These are phyloP conservation scores for Trametes sp. DNA, from an alignment of 1,284 basidiomycete species.

Conservation along the genomic window DNA sequence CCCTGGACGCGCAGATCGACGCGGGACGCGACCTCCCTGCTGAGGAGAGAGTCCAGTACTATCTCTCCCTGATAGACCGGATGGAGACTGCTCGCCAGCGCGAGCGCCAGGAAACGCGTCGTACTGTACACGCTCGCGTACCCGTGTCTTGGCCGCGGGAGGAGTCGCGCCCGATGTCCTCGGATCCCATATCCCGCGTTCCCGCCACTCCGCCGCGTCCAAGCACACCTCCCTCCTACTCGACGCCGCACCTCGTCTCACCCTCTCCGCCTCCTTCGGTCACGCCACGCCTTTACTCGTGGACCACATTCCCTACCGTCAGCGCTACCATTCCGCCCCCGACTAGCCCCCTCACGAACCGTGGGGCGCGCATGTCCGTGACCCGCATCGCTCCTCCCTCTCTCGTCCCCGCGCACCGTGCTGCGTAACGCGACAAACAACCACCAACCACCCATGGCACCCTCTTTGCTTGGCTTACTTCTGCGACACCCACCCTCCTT, in stretches of 20 bases:
- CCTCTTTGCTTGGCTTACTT: neutral
- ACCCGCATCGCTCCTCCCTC: conserved; percentile 36
- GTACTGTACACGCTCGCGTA: conserved; percentile 20
- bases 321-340: conserved; percentile 29
- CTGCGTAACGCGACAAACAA: conserved; percentile 12
- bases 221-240: conserved; percentile 28
- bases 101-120: conserved; percentile 18
- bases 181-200: conserved; percentile 16
- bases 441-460: no score
- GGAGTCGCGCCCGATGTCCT: conserved; percentile 19
- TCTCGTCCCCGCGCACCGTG: conserved; percentile 28
- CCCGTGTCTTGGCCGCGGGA: conserved; percentile 26
- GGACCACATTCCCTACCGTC: conserved; percentile 25
- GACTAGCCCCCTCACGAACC: conserved; percentile 40
- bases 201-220: conserved; percentile 23
- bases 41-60: conserved; percentile 21
- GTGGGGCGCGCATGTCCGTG: conserved; percentile 40
- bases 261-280: conserved; percentile 39
- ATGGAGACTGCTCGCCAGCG: conserved; percentile 11
- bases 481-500: conserved; percentile 20
- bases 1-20: conserved; percentile 24
- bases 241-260: conserved; percentile 18
- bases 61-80: conserved; percentile 23
- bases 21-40: conserved; percentile 19
- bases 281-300: conserved; percentile 38